Conservation (phyloP, 2,329 filamentous ascomycete genomes). For the Ilyonectria robusta region DNA sequence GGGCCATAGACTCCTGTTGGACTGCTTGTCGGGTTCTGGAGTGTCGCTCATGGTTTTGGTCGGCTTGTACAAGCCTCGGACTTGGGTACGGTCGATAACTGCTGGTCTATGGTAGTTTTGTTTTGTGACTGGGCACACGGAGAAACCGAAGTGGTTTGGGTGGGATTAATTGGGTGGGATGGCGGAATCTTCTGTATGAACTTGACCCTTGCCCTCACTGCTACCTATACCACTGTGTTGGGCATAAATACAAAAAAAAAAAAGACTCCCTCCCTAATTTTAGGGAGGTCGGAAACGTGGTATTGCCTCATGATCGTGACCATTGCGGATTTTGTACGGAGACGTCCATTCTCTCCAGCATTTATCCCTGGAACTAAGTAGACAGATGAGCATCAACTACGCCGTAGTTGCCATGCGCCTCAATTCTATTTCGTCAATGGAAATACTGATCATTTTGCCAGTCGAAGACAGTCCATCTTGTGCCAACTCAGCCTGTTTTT, state of each 20-base stretch:
- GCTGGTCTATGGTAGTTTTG: background rate
- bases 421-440: too few species aligned
- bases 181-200: background rate
- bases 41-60: background rate
- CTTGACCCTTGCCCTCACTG: background rate
- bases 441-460: too few species aligned
- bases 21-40: background rate
- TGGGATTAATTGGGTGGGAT: background rate
- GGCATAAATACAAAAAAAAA: background rate
- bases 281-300: background rate
- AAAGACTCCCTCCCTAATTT: background rate
- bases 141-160: background rate
- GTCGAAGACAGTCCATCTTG: too few species aligned
- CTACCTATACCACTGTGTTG: too few species aligned
- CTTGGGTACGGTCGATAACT: background rate
- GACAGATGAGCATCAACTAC: too few species aligned
- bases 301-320: conserved; percentile 12
- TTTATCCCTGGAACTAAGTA: too few species aligned
- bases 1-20: background rate
- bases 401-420: too few species aligned
- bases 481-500: too few species aligned
- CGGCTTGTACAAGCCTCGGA: background rate
- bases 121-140: background rate
- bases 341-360: conserved; percentile 2
- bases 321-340: conserved; percentile 26